Conservation (phyloP, 768 basidiomycete genomes). For the Terana coerulea region DNA sequence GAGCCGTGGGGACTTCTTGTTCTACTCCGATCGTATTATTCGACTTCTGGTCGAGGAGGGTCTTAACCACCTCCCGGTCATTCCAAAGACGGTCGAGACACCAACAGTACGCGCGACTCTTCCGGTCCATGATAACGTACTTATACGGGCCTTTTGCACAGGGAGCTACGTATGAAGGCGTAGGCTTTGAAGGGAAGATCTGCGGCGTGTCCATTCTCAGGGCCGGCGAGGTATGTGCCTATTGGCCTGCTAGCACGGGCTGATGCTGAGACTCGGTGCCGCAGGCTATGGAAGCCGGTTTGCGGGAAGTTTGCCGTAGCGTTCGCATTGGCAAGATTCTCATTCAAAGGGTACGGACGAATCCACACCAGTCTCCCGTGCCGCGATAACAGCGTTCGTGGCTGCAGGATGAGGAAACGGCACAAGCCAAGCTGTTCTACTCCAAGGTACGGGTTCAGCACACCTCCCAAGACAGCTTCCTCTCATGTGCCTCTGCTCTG, state of each 20-base stretch:
- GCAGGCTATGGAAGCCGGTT: slow-evolving; percentile 95
- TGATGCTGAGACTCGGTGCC: background rate
- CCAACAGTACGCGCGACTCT: slow-evolving; percentile 54
- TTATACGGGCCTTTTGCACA: slow-evolving; percentile 21
- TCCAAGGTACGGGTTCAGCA: slow-evolving; percentile 52
- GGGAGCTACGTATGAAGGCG: slow-evolving; percentile 84
- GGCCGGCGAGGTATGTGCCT: slow-evolving; percentile 73
- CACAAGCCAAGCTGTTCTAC: slow-evolving; percentile 90
- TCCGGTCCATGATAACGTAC: background rate
- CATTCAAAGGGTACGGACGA: slow-evolving; percentile 73
- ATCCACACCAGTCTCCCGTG: background rate
- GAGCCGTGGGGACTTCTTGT: slow-evolving; percentile 90
- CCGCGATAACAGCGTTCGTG: background rate
- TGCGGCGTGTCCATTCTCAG: slow-evolving; percentile 94
- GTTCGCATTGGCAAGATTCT: slow-evolving; percentile 97
- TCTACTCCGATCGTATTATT: slow-evolving; percentile 93
- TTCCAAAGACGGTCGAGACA: slow-evolving; percentile 73
- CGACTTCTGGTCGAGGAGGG: slow-evolving; percentile 79
- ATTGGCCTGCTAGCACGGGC: background rate
- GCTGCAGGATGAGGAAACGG: slow-evolving; percentile 87
- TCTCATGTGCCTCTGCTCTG: slow-evolving; percentile 3
- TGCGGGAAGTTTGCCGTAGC: slow-evolving; percentile 92
- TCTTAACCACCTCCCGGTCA: slow-evolving; percentile 80
- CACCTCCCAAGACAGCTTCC: background rate
- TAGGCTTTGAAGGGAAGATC: slow-evolving; percentile 94